Conservation (phyloP, 345 rosid species). For the Brassica juncea region DNA sequence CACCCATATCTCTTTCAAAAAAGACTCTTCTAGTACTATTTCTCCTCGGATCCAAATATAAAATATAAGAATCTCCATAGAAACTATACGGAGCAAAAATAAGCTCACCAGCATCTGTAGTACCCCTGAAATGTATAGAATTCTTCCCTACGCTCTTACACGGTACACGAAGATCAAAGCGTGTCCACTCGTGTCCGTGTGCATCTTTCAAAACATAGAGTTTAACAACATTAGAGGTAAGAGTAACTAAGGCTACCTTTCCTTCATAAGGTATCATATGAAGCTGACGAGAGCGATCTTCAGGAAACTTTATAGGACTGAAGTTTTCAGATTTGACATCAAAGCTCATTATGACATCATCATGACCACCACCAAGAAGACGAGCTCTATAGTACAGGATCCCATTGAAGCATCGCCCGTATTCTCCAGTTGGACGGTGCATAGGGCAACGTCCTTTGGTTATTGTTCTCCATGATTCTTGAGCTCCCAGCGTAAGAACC, state of each 20-base stretch:
- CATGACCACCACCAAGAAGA: no score
- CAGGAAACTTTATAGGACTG: background rate
- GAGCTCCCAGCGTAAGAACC: background rate
- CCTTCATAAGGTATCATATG: background rate
- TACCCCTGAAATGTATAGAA: background rate
- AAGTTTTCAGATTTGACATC: background rate
- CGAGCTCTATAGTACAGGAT: background rate
- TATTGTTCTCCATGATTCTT: background rate
- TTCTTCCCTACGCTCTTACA: background rate
- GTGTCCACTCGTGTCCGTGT: background rate
- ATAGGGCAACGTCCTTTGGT: background rate
- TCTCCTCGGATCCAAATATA: background rate
- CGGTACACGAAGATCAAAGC: background rate
- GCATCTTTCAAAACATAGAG: background rate
- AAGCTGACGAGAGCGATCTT: background rate
- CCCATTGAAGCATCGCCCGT: background rate
- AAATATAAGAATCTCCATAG: background rate
- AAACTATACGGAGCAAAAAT: background rate
- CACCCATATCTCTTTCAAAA: background rate
- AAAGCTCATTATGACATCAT: background rate
- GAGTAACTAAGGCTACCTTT: background rate
- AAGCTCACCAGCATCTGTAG: constrained; percentile 10
- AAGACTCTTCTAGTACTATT: background rate
- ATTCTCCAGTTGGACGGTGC: background rate
- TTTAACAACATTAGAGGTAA: background rate